phyloP scores from a whole-genome alignment of 257 asterid species.

The Ilex aquifolium region DNA sequence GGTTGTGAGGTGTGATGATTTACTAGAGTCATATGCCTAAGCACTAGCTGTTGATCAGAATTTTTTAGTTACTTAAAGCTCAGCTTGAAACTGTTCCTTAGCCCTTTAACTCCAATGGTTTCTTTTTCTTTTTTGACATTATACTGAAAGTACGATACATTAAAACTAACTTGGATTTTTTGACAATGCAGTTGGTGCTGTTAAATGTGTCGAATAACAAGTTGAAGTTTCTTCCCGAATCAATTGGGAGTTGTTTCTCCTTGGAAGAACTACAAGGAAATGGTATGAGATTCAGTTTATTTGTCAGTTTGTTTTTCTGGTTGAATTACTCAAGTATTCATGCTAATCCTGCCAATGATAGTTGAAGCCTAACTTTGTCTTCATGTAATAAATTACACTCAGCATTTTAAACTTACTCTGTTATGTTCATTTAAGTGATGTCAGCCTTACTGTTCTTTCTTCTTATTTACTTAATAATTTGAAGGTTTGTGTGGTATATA shows the following conservation, averaged over 20 bases:
- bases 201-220: slow-evolving; percentile 84
- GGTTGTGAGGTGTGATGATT: too few species aligned
- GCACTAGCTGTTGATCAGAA: too few species aligned
- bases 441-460: slow-evolving; percentile 4
- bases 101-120: too few species aligned
- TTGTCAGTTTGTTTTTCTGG: slow-evolving; percentile 2
- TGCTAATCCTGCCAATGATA: too few species aligned
- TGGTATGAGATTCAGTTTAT: slow-evolving; percentile 45
- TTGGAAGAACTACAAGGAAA: slow-evolving; percentile 96
- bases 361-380: too few species aligned
- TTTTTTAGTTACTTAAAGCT: too few species aligned
- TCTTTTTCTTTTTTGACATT: too few species aligned
- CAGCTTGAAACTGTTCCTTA: too few species aligned
- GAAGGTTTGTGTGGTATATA: too few species aligned
- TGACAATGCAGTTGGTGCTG: slow-evolving; percentile 70
- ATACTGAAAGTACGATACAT: too few species aligned
- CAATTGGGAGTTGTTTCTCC: slow-evolving; percentile 93
- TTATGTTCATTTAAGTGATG: slow-evolving; percentile 3
- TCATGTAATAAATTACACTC: too few species aligned
- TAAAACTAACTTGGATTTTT: neutral
- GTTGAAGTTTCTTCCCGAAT: slow-evolving; percentile 77
- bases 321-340: neutral
- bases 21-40: too few species aligned
- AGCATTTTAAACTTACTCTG: neutral
- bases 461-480: neutral